Base-by-base conservation (phyloP, 2,329 filamentous ascomycete genomes). In the Grosmannia huntii region DNA sequence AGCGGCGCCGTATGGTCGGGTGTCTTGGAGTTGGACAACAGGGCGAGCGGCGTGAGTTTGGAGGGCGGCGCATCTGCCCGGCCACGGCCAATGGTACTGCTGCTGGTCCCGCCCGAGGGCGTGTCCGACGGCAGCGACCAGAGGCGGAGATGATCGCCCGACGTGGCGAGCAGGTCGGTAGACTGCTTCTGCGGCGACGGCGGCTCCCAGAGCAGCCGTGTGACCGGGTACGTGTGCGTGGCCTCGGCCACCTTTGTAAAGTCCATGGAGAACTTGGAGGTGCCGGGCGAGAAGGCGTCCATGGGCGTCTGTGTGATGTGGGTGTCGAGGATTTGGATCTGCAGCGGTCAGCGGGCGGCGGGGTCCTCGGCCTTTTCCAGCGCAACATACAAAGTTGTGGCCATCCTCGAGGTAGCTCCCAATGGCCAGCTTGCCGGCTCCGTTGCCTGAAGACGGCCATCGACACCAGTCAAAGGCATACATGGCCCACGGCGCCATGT, bases 381-480 rank as follows among this genome's bases (percentile, higher is more conserved):
- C 36, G 12, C 23, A 53, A 71, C 82, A 66, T 76, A 96, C 90
- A 76, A 95, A 99, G 70, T 99, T 99, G 74, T 99, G 94, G 6
- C 91, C 92, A 72, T 99, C 94, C 73, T 99, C 94, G 56, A 97
- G 75, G 70, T 97, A 97, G 75, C 94, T 99, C 60, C 92, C 94
- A 46, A 99, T 80, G 14, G 94, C 94, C 65, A 99, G 81, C 72
- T 97, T 97, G 46, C 94, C 94, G 4, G 89, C 90, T 62, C 89
- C 85, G 64, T 85, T 85, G 66, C 73, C 84, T 66, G 90, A 83
- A 2, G 92, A 85, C 19, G 88, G 84, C 92, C 94, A 99, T 73
- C 99, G 99, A 76, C 94, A 99, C 94, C 94, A 99, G 74, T 99
- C 94, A 66, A 95, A 92, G 14, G 94, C 92, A 70, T 97, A 99